Conservation (phyloP, 2,329 filamentous ascomycete species). For the Cladosporium sp. region DNA sequence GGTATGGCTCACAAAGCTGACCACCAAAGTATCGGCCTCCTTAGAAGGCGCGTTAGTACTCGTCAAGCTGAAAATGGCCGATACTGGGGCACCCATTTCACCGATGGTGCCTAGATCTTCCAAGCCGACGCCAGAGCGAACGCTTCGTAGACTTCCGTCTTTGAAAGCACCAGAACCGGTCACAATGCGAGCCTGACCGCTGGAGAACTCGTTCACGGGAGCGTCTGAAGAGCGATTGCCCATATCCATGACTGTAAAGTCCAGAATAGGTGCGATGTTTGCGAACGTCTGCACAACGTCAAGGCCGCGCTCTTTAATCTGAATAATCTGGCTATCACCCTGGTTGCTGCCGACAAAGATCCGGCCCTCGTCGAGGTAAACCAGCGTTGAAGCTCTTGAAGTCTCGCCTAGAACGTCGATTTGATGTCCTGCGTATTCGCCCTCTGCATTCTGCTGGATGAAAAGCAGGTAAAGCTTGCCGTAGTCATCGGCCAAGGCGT, state of each 20-base stretch:
- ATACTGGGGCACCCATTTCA: constrained; percentile 57
- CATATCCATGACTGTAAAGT: constrained; percentile 96
- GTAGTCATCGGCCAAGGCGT: constrained; percentile 89
- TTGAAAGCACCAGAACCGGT: constrained; percentile 88
- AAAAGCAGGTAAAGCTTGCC: constrained; percentile 81
- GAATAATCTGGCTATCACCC: constrained; percentile 82
- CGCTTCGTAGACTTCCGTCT: constrained; percentile 82
- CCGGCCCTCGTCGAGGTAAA: constrained; percentile 69
- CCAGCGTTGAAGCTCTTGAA: constrained; percentile 71
- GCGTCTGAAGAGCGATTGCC: constrained; percentile 76
- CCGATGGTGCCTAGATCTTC: constrained; percentile 81
- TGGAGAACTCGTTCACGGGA: constrained; percentile 85
- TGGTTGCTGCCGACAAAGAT: constrained; percentile 90
- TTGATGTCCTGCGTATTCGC: constrained; percentile 68
- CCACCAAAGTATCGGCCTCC: constrained; percentile 65
- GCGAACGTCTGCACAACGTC: constrained; percentile 68
- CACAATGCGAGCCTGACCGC: constrained; percentile 88
- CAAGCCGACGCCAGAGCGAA: constrained; percentile 88
- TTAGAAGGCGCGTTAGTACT: constrained; percentile 66
- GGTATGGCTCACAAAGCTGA: constrained; percentile 80
- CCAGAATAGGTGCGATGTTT: constrained; percentile 87
- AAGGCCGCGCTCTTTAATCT: constrained; percentile 54
- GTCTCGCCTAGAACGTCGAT: constrained; percentile 65
- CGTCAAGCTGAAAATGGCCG: constrained; percentile 50
- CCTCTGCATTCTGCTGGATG: constrained; percentile 60